A percentile compares a stretch with the other conserved stretches of the same genome.
Evolutionary conservation across 1,284 basidiomycete genomes (phyloP).

Genomic region (Fomitiporia mediterranea): DNA sequence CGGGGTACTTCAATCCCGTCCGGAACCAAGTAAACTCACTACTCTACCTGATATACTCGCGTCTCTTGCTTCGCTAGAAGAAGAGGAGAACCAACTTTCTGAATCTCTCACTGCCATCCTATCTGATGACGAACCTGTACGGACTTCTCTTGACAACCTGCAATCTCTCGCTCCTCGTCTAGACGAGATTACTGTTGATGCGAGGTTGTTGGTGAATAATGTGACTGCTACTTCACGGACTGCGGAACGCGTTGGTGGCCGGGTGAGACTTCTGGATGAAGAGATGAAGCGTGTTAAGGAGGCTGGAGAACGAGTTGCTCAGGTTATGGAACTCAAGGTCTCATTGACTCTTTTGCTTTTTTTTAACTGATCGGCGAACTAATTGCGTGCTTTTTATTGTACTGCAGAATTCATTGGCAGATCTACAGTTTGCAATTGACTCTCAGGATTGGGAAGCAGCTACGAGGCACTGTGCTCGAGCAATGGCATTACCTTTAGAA

Average conservation of each 20-base stretch:
- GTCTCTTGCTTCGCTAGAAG: conserved; percentile 68
- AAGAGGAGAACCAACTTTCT: conserved; percentile 75
- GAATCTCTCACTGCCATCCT: conserved; percentile 72
- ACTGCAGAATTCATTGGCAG: conserved; percentile 69
- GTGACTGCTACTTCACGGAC: conserved; percentile 74
- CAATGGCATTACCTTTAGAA: conserved; percentile 76
- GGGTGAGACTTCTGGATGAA: conserved; percentile 83
- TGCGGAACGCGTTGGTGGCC: conserved; percentile 85
- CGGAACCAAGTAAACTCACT: conserved; percentile 39
- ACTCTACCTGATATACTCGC: conserved; percentile 65
- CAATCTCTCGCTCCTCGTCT: conserved; percentile 61
- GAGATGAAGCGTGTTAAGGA: conserved; percentile 86
- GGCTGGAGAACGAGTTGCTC: conserved; percentile 78
- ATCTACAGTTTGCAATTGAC: conserved; percentile 76
- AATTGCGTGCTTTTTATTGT: conserved; percentile 2
- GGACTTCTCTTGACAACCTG: conserved; percentile 59
- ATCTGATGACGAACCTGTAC: conserved; percentile 62
- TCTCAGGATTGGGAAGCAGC: conserved; percentile 94
- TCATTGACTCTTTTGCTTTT: neutral
- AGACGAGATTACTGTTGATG: conserved; percentile 58
- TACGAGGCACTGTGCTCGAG: conserved; percentile 83
- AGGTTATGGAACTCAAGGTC: conserved; percentile 89
- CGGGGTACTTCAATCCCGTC: neutral
- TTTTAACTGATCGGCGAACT: neutral
- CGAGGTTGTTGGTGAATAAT: conserved; percentile 49